Conservation (phyloP, 345 rosid genomes). For the Eutrema heterophyllum region DNA sequence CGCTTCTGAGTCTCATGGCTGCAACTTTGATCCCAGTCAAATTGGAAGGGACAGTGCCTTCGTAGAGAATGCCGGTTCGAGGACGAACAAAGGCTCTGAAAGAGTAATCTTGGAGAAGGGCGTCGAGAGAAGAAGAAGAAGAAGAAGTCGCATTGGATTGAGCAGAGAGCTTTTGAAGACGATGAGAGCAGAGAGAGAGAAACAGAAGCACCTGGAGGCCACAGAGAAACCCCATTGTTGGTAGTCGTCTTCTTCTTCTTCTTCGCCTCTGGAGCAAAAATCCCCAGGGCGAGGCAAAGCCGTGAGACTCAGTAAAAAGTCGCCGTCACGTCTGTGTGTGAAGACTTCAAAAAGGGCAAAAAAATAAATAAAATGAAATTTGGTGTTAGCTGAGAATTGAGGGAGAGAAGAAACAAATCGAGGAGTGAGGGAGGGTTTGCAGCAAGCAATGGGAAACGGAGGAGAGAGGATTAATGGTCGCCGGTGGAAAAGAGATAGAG, state of each 20-base stretch:
- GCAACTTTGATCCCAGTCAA: conserved; percentile 66
- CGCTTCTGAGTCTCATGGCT: conserved; percentile 80
- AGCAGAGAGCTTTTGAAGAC: conserved; percentile 23
- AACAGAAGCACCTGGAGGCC: conserved; percentile 50
- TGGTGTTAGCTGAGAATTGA: not conserved
- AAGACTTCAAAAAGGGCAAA: not conserved
- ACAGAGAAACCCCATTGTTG: conserved; percentile 64
- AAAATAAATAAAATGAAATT: not conserved
- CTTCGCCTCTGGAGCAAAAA: conserved; percentile 22
- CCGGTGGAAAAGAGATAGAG: conserved; percentile 25
- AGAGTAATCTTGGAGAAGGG: conserved; percentile 87
- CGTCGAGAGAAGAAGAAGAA: conserved; percentile 49
- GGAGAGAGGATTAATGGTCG: conserved; percentile 32
- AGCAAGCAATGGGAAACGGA: not conserved
- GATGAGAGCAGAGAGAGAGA: conserved; percentile 18
- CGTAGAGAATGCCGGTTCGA: conserved; percentile 61
- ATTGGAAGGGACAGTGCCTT: conserved; percentile 55
- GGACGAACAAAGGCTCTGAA: conserved; percentile 63
- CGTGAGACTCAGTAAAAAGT: conserved; percentile 31
- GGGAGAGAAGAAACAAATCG: conserved; percentile 17
- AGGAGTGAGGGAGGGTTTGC: conserved; percentile 21
- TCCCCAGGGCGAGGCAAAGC: conserved; percentile 30
- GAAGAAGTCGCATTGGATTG: conserved; percentile 29
- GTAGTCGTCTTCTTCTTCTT: not conserved
- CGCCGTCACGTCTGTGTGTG: conserved; percentile 30